Percentiles rank a stretch among this genome's conserved stretches.
Conservation (phyloP, 331 rosid species). For the Prunus yedoensis region DNA sequence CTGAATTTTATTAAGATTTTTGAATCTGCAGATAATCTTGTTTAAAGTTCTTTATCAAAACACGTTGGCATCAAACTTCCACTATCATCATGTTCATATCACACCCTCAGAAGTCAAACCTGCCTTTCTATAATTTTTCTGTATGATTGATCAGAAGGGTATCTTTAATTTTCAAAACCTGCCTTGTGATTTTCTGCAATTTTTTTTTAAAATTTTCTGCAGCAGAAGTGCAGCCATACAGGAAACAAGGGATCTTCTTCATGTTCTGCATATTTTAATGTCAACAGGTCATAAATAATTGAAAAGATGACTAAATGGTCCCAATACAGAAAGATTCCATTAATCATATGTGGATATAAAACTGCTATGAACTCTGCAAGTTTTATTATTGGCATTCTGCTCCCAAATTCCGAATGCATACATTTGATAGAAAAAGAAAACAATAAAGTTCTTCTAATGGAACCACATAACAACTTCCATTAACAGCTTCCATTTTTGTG, state of each 20-base stretch:
- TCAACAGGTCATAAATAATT: background rate
- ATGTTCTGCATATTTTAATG: background rate
- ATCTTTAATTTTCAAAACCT: background rate
- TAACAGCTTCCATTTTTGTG: background rate
- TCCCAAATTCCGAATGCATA: background rate
- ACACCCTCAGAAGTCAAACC: conserved; percentile 23
- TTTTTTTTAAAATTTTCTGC: background rate
- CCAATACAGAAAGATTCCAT: conserved; percentile 7
- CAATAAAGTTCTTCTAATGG: background rate
- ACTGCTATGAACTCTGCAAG: conserved; percentile 9
- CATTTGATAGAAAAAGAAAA: background rate
- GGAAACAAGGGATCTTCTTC: background rate
- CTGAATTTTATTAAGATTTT: background rate
- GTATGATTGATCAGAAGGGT: conserved; percentile 11
- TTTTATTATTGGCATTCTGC: conserved; percentile 14
- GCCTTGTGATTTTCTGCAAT: background rate
- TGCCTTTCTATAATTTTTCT: background rate
- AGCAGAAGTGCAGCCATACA: conserved; percentile 13
- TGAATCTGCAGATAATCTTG: background rate
- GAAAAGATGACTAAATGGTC: conserved; percentile 23
- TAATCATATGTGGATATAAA: conserved; percentile 7
- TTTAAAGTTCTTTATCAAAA: background rate
- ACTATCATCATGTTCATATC: background rate
- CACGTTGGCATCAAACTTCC: conserved; percentile 8
- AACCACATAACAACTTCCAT: conserved; percentile 9